Evolutionary conservation across 2,329 filamentous ascomycete species (phyloP).

Genomic region (Parastagonospora nodorum): DNA sequence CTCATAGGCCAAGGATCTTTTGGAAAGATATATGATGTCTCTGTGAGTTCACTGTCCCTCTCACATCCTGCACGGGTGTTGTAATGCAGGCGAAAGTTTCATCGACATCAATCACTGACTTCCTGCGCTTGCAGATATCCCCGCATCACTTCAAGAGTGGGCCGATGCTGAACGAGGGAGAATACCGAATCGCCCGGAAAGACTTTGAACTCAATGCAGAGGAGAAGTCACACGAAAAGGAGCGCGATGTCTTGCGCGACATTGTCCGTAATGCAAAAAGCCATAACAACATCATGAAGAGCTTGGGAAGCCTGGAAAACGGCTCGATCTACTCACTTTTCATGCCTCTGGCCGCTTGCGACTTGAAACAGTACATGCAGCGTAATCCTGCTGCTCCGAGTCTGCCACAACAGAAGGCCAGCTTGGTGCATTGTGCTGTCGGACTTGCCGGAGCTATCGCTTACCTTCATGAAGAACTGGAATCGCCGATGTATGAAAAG

Average conservation of each 20-base stretch:
- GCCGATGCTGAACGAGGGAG: slow-evolving; percentile 11
- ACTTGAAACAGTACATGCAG: slow-evolving; percentile 46
- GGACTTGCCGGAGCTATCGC: slow-evolving; percentile 3
- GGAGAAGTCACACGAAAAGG: slow-evolving; percentile 22
- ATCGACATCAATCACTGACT: not conserved
- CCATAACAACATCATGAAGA: slow-evolving; percentile 46
- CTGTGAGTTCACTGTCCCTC: slow-evolving; percentile 46
- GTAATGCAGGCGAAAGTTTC: not conserved
- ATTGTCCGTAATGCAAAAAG: slow-evolving; percentile 40
- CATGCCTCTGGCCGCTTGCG: slow-evolving; percentile 48
- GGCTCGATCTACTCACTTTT: slow-evolving; percentile 48
- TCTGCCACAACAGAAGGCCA: not conserved
- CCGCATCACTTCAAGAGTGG: slow-evolving; percentile 42
- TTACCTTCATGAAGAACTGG: slow-evolving; percentile 45
- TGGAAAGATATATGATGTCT: slow-evolving; percentile 82
- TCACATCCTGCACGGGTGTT: too few relatives aligned
- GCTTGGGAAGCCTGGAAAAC: slow-evolving; percentile 43
- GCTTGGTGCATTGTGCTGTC: slow-evolving; percentile 1
- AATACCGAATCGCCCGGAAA: slow-evolving; percentile 42
- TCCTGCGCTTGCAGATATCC: slow-evolving; percentile 55
- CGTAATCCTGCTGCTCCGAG: not conserved
- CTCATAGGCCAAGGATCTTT: slow-evolving; percentile 69
- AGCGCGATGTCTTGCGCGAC: slow-evolving; percentile 42
- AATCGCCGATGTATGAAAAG: slow-evolving; percentile 25
- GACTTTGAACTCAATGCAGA: slow-evolving; percentile 40